Percentiles rank a stretch among this genome's conserved stretches.
Evolutionary conservation across 371 early-diverging fungal genomes (phyloP).

Genomic region (Sporodiniella umbellata): DNA sequence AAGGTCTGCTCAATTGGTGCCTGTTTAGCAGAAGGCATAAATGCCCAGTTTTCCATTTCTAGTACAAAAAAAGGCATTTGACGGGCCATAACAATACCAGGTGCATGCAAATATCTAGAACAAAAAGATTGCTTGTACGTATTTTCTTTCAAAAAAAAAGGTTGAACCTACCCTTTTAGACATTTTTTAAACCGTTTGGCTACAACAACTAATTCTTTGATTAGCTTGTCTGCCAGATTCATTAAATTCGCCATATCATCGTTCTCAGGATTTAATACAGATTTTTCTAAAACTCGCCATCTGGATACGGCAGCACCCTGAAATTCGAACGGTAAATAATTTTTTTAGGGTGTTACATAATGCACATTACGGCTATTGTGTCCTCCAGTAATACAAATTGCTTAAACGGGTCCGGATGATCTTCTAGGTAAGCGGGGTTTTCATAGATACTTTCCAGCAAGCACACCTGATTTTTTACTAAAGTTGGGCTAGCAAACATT

Average conservation of each 20-base stretch:
- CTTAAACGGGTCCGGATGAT: constrained; percentile 36
- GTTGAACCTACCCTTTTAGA: constrained; percentile 38
- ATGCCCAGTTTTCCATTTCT: constrained; percentile 53
- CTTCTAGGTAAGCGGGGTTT: constrained; percentile 42
- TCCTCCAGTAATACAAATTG: constrained; percentile 39
- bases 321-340: background rate
- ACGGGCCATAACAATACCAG: constrained; percentile 46
- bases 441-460: constrained; percentile 52
- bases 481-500: constrained; percentile 28
- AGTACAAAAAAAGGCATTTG: constrained; percentile 55
- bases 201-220: constrained; percentile 39
- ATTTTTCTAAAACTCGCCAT: constrained; percentile 43
- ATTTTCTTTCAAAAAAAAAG: no score
- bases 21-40: constrained; percentile 34
- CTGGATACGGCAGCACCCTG: constrained; percentile 52
- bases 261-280: constrained; percentile 22
- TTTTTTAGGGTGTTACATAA: no score
- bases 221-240: constrained; percentile 44
- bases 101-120: constrained; percentile 31
- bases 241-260: constrained; percentile 38
- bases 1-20: constrained; percentile 49
- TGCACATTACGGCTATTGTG: constrained; percentile 47
- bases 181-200: constrained; percentile 42
- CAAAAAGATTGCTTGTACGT: no score
- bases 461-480: constrained; percentile 35